These are phyloP conservation scores for Sarocladium brachiariae DNA, from an alignment of 2,329 filamentous ascomycete genomes.

Conservation along the genomic window DNA sequence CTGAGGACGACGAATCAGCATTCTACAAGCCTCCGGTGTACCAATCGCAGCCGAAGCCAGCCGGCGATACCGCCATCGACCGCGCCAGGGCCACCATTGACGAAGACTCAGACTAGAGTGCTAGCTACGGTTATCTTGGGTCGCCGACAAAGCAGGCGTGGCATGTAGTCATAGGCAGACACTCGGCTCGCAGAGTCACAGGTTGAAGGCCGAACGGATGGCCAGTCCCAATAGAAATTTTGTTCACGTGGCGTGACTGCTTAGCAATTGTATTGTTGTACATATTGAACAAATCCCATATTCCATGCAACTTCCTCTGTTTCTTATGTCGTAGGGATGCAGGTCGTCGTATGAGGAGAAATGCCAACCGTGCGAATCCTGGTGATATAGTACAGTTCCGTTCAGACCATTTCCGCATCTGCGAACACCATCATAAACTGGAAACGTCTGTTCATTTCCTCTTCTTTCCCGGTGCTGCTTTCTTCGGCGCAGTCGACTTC, in stretches of 20 bases:
- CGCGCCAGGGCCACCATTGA: constrained; percentile 51
- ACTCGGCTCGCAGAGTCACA: not conserved
- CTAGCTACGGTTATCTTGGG: constrained; percentile 1
- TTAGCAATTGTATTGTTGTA: constrained; percentile 21
- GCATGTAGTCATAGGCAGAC: constrained; percentile 3
- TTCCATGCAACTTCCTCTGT: constrained; percentile 14
- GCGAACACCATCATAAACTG: not conserved
- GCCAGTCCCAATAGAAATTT: constrained; percentile 2
- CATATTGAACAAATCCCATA: constrained; percentile 23
- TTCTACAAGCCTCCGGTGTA: constrained; percentile 60
- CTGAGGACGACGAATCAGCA: constrained; percentile 74
- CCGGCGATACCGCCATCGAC: constrained; percentile 53
- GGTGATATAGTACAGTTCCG: constrained; percentile 13
- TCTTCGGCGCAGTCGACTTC: constrained; percentile 32
- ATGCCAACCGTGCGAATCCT: not conserved
- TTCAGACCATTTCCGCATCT: not conserved
- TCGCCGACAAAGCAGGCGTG: constrained; percentile 1
- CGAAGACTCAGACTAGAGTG: constrained; percentile 49
- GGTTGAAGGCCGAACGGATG: not conserved
- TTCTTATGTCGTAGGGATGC: not conserved
- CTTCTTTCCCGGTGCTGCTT: constrained; percentile 32
- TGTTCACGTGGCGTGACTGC: constrained; percentile 3
- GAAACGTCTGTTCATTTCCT: constrained; percentile 33
- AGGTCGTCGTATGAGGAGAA: not conserved
- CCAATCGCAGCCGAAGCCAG: constrained; percentile 39